Base-by-base conservation (phyloP, 1,139 yeast species). In the Taphrina betulina region DNA sequence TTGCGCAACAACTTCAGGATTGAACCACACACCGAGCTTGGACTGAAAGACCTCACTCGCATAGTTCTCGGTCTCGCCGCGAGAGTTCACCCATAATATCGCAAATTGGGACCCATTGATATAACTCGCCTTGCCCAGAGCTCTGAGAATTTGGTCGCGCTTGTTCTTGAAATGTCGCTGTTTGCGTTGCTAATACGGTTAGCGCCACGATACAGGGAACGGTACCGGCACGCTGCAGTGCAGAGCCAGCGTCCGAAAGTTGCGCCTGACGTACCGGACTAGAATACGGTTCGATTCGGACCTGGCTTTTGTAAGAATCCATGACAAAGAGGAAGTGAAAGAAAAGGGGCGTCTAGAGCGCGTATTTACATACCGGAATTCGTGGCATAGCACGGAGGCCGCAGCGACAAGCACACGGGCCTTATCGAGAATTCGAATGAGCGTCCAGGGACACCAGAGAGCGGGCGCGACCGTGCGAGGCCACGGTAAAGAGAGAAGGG, bases 21-120 rank as follows among this genome's bases (percentile, higher is more conserved):
- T 41, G 38, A 55, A 55, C 58, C 58, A 55, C n/a, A 33, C 22
- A 7, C 44, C 42, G 36, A 55, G 57, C 45, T 55, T 51, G 26
- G 31, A 34, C 23, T 53, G 50, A 24, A 56, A 56, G 36, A 50
- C 20, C 8, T 53, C 52, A 35, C 44, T 41, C 2, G 57, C 57
- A 43, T 56, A 56, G 10, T 28, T 24, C 29, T 56, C 57, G 35
- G 46, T 43, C 22, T 56, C 57, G 16, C 58, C 57, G 10, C 42
- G 44, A 3, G 52, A 23, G 29, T 53, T 56, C 19, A 56, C 57
- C 58, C 52, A 43, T n/a, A 56, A 35, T 28, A 56, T 56, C 22
- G 58, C 58, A 37, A 56, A 56, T 16, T 56, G 56, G 22, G 57
- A 56, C 17, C 53, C 57, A 31, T 56, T 56, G 38, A 56, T 56